Evolutionary conservation across 768 basidiomycete species (phyloP).

Genomic region (Suillus subalutaceus): DNA sequence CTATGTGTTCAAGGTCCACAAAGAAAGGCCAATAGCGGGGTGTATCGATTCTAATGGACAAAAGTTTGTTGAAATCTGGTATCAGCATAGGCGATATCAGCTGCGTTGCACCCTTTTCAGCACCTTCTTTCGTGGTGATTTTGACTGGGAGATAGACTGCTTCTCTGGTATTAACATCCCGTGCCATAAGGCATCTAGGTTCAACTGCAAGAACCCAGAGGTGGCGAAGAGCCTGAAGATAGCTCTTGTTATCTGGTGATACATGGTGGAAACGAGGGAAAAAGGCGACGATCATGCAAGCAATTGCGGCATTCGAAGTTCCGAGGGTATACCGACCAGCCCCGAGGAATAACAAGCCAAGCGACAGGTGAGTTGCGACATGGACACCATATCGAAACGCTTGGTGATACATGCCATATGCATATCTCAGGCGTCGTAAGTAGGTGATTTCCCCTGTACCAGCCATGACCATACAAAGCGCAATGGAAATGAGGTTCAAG

Average conservation of each 20-base stretch:
- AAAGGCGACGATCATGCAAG: slow-evolving; percentile 86
- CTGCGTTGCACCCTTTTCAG: slow-evolving; percentile 65
- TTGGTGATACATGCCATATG: slow-evolving; percentile 83
- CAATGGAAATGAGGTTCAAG: slow-evolving; percentile 82
- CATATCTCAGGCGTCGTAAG: slow-evolving; percentile 82
- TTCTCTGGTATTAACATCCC: slow-evolving; percentile 89
- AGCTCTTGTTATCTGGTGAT: slow-evolving; percentile 86
- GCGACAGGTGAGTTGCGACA: slow-evolving; percentile 85
- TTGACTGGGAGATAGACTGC: slow-evolving; percentile 93
- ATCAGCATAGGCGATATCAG: slow-evolving; percentile 93
- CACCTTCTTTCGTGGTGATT: slow-evolving; percentile 73
- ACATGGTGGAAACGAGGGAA: slow-evolving; percentile 84
- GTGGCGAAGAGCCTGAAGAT: slow-evolving; percentile 91
- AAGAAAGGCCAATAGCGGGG: slow-evolving; percentile 96
- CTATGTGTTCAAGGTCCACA: slow-evolving; percentile 71
- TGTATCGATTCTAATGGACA: slow-evolving; percentile 86
- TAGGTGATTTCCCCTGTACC: slow-evolving; percentile 95
- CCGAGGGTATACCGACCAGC: slow-evolving; percentile 92
- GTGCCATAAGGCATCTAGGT: slow-evolving; percentile 87
- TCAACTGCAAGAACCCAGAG: slow-evolving; percentile 96
- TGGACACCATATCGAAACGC: slow-evolving; percentile 86
- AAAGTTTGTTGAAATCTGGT: slow-evolving; percentile 81
- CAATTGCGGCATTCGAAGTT: slow-evolving; percentile 89
- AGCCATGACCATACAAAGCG: slow-evolving; percentile 94
- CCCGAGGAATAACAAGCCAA: slow-evolving; percentile 92